phyloP scores from a whole-genome alignment of 1,139 yeast genomes.

The Yamadazyma atmosphaerica region DNA sequence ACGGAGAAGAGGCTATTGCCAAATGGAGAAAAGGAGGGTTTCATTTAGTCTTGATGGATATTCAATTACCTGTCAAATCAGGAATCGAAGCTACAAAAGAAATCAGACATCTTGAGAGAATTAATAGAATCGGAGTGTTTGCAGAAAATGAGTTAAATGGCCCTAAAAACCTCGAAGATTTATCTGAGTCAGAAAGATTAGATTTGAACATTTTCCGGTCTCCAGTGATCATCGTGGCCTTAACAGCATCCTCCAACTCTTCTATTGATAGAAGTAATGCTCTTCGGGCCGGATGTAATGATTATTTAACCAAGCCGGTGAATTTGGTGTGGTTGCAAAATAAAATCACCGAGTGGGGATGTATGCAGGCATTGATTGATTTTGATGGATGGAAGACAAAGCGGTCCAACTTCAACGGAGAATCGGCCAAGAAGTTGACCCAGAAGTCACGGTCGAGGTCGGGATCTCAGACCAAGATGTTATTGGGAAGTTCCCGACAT shows the following conservation, averaged over 20 bases:
- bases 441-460: slow-evolving; percentile 12
- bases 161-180: slow-evolving; percentile 20
- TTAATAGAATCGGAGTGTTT: slow-evolving; percentile 81
- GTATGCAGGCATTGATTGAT: slow-evolving; percentile 96
- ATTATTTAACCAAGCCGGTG: slow-evolving; percentile 95
- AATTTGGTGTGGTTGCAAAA: slow-evolving; percentile 91
- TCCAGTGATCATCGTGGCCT: slow-evolving; percentile 93
- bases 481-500: slow-evolving; percentile 6
- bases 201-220: slow-evolving; percentile 69
- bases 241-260: slow-evolving; percentile 84
- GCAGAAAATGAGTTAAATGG: slow-evolving; percentile 44
- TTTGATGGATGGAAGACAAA: slow-evolving; percentile 85
- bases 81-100: slow-evolving; percentile 93
- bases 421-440: slow-evolving; percentile 12
- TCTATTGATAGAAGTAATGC: slow-evolving; percentile 91
- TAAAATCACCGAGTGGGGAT: slow-evolving; percentile 95
- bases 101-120: slow-evolving; percentile 77
- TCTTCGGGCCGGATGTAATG: slow-evolving; percentile 94
- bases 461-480: slow-evolving; percentile 9
- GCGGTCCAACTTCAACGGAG: slow-evolving; percentile 15
- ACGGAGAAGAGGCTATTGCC: slow-evolving; percentile 90
- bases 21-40: slow-evolving; percentile 92
- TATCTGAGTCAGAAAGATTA: slow-evolving; percentile 42
- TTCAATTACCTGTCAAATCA: slow-evolving; percentile 89
- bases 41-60: slow-evolving; percentile 91